A percentile compares a stretch with the other conserved stretches of the same genome.
Conservation (phyloP, 345 rosid genomes). For the Melaleuca alternifolia region DNA sequence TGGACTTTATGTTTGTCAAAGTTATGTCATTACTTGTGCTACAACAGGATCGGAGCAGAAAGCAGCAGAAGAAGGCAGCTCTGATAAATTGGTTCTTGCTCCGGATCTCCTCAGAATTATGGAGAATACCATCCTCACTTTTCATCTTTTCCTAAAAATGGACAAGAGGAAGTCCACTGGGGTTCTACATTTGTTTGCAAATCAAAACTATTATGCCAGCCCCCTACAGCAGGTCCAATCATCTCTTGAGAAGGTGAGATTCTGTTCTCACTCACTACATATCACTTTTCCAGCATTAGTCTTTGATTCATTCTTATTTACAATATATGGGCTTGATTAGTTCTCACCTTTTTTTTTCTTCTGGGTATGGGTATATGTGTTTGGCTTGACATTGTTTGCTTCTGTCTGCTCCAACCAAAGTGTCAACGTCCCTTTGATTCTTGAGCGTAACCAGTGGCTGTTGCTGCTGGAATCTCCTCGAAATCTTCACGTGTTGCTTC, state of each 20-base stretch:
- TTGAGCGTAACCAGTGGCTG: background rate
- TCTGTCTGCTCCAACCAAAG: background rate
- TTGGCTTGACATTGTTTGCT: background rate
- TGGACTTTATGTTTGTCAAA: background rate
- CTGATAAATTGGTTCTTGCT: conserved; percentile 40
- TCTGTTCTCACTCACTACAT: background rate
- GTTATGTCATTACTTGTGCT: background rate
- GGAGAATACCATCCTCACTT: conserved; percentile 58
- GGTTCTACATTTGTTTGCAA: conserved; percentile 55
- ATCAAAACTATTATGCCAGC: conserved; percentile 50
- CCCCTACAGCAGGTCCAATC: conserved; percentile 73
- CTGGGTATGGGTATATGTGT: background rate
- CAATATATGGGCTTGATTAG: background rate
- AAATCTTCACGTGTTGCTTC: background rate
- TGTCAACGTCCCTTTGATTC: background rate
- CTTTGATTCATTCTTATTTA: background rate
- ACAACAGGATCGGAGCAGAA: conserved; percentile 45
- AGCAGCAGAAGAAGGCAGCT: conserved; percentile 42
- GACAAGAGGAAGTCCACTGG: conserved; percentile 56
- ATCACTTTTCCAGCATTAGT: background rate
- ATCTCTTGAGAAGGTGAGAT: conserved; percentile 55
- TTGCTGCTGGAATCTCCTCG: background rate
- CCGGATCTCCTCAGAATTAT: conserved; percentile 55
- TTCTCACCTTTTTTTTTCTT: background rate
- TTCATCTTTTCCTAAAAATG: conserved; percentile 61